phyloP scores from a whole-genome alignment of 176 grass and related monocot genomes.

The Aegilops sharonensis region DNA sequence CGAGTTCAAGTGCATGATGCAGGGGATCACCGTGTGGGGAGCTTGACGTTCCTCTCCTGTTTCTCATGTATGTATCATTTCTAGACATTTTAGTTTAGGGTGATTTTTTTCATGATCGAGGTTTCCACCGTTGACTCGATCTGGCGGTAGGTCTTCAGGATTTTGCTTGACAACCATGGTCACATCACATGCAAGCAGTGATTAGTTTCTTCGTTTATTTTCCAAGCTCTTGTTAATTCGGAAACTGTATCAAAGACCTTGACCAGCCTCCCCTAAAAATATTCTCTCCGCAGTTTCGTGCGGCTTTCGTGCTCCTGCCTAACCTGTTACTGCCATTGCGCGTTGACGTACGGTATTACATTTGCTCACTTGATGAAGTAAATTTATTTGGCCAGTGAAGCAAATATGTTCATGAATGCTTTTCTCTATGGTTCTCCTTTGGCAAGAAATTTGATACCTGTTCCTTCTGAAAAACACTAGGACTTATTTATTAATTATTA shows the following conservation, averaged over 20 bases:
- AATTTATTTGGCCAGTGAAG: neutral
- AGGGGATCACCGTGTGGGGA: slow-evolving; percentile 70
- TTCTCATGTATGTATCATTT: slow-evolving; percentile 35
- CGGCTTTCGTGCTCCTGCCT: slow-evolving; percentile 10
- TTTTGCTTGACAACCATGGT: neutral
- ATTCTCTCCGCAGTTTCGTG: slow-evolving; percentile 22
- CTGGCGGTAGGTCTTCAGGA: slow-evolving; percentile 11
- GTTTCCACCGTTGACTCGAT: slow-evolving; percentile 24
- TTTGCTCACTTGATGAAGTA: neutral
- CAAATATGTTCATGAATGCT: neutral
- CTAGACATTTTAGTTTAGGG: slow-evolving; percentile 3
- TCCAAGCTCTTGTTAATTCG: neutral
- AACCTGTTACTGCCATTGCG: neutral
- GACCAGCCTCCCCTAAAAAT: slow-evolving; percentile 19
- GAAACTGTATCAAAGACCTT: slow-evolving; percentile 15
- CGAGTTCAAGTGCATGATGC: slow-evolving; percentile 97
- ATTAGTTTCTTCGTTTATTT: neutral
- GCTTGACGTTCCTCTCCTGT: slow-evolving; percentile 28
- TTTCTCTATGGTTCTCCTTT: neutral
- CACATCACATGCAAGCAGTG: neutral
- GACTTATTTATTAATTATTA: neutral
- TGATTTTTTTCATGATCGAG: slow-evolving; percentile 17
- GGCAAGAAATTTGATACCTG: neutral
- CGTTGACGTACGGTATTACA: neutral
- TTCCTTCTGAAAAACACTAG: neutral